phyloP scores from a whole-genome alignment of 768 basidiomycete species.

The Neoboletus subvelutipes region DNA sequence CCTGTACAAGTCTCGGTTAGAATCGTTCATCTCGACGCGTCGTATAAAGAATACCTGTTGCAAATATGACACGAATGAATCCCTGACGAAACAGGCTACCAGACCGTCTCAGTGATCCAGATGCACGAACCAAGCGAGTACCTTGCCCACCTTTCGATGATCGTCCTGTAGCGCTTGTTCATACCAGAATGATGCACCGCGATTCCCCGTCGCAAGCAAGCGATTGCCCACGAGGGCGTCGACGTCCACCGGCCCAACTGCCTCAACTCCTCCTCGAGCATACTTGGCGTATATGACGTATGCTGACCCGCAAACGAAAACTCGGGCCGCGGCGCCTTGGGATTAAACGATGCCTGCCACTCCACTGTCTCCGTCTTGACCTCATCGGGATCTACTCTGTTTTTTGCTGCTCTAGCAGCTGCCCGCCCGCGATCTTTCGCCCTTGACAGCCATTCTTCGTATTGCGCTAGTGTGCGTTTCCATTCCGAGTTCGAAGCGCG shows the following conservation, averaged over 20 bases:
- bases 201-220: slow-evolving; percentile 56
- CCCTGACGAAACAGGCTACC: slow-evolving; percentile 53
- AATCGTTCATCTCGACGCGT: not conserved
- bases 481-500: slow-evolving; percentile 44
- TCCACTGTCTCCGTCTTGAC: slow-evolving; percentile 20
- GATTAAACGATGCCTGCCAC: slow-evolving; percentile 60
- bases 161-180: slow-evolving; percentile 56
- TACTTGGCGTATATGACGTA: slow-evolving; percentile 43
- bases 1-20: slow-evolving; percentile 34
- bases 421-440: slow-evolving; percentile 49
- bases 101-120: not conserved
- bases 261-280: slow-evolving; percentile 49
- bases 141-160: slow-evolving; percentile 53
- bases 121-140: not conserved
- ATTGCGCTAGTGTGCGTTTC: slow-evolving; percentile 49
- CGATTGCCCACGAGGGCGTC: slow-evolving; percentile 43
- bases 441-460: slow-evolving; percentile 47
- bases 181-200: slow-evolving; percentile 72
- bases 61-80: slow-evolving; percentile 62
- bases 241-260: slow-evolving; percentile 36
- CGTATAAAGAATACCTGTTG: slow-evolving; percentile 43
- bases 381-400: slow-evolving; percentile 34
- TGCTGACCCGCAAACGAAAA: slow-evolving; percentile 57
- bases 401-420: slow-evolving; percentile 41
- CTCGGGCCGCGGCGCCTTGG: slow-evolving; percentile 51